Evolutionary conservation across 345 rosid genomes (phyloP), one percentile per base, ranked within the genome.

Genomic region (Viola odorata): DNA sequence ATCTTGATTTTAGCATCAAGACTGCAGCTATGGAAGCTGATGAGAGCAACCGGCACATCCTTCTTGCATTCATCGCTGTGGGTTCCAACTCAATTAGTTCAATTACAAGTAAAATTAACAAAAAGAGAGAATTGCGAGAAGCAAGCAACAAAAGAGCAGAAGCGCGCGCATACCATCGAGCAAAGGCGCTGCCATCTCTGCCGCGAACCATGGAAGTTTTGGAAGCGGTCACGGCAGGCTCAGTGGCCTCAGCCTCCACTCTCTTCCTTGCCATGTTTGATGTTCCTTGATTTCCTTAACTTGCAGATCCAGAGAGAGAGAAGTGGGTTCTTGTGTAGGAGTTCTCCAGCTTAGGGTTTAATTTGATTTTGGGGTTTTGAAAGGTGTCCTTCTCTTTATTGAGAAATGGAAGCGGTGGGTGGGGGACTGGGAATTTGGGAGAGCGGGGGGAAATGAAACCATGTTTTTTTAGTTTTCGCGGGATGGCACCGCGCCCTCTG

Each of bases 1-100:
- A 80, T 82, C 80, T 82, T 82, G 70, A 90, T 88, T 57, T 79
- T 86, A 32, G 89, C 95, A 44, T 94, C 99, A 69, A 94, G 97
- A 65, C 96, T 82, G 60, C 96, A 90, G 62, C 77, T 78, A 41
- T 94, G 97, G 79, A 94, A 76, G 14, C 79, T 63, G 13, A 94
- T 85, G 14, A 90, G 92, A 17, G 83, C 99, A 17, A 90, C 88
- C 0, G 99, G 83, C 3, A 94, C 92, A 48, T 76, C 60, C 79
- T 81, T 86, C 48, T 65, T 86, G 74, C 99, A 91, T 69, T 79
- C 88, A 3, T 83, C 95, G 60, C 97, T 94, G 87, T 23, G 32
- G 32, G 32, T 23, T 37, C 12, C 3, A 1, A 13, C 45, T 45
- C 47, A 3, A 9, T 39, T 9, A 38, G 15, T 16, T n/a, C 23